These are phyloP conservation scores for Sordaria brevicollis DNA, from an alignment of 495 filamentous ascomycete species.

Conservation along the genomic window DNA sequence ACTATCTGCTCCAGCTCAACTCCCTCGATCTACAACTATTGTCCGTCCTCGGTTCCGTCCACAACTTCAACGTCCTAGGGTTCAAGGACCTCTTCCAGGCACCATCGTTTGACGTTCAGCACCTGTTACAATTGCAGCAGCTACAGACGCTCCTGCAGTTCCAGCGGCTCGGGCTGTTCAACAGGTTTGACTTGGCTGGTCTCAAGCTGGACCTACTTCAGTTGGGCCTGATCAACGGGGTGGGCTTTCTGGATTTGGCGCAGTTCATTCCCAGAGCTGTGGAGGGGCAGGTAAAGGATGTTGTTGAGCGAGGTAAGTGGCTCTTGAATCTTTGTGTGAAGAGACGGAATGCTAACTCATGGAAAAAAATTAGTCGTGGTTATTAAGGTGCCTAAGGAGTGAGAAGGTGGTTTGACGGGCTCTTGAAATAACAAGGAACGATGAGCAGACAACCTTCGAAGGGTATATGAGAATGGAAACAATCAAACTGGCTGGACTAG, in stretches of 20 bases:
- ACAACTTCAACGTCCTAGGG: slow-evolving; percentile 31
- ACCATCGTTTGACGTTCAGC: slow-evolving; percentile 27
- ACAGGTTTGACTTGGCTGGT: slow-evolving; percentile 31
- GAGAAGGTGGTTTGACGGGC: neutral
- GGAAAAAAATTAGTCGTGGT: neutral
- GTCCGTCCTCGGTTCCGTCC: slow-evolving; percentile 26
- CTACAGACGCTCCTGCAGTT: slow-evolving; percentile 31
- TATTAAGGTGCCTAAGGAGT: neutral
- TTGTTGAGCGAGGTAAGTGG: slow-evolving; percentile 19
- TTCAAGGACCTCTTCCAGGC: slow-evolving; percentile 28
- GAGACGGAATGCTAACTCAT: neutral
- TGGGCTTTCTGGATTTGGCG: slow-evolving; percentile 27
- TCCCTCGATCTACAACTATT: slow-evolving; percentile 29
- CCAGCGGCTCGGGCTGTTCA: slow-evolving; percentile 31
- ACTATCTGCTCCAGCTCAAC: slow-evolving; percentile 39
- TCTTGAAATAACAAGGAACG: neutral
- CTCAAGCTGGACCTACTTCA: slow-evolving; percentile 30
- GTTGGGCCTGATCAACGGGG: slow-evolving; percentile 28
- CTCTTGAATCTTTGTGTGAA: neutral
- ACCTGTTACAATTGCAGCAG: slow-evolving; percentile 33
- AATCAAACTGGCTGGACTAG: neutral
- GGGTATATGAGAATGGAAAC: neutral
- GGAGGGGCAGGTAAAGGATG: slow-evolving; percentile 25
- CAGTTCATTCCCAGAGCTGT: slow-evolving; percentile 27
- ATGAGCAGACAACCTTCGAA: too few relatives aligned